These are phyloP conservation scores for Yamadazyma oceani DNA, from an alignment of 1,139 yeast genomes.

Conservation along the genomic window DNA sequence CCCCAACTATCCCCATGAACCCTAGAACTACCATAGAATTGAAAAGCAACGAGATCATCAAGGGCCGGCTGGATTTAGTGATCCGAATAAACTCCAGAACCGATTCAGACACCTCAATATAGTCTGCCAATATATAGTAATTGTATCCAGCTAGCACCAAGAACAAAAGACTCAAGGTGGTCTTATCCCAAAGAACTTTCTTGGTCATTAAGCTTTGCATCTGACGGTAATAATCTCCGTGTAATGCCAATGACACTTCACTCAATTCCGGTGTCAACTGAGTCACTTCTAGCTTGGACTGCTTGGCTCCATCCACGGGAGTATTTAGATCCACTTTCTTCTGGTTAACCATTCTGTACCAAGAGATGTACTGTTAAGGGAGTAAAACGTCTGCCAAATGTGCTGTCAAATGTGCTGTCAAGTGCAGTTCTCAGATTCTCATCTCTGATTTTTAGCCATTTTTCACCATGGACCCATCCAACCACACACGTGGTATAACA, in stretches of 20 bases:
- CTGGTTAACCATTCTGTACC: slow-evolving; percentile 35
- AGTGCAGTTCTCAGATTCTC: no score
- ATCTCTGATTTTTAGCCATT: no score
- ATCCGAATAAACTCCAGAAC: slow-evolving; percentile 32
- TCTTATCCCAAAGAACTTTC: slow-evolving; percentile 49
- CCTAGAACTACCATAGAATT: slow-evolving; percentile 27
- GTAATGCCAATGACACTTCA: slow-evolving; percentile 59
- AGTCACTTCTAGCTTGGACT: slow-evolving; percentile 48
- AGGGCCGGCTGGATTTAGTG: slow-evolving; percentile 23
- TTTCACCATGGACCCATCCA: no score
- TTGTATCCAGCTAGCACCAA: slow-evolving; percentile 19
- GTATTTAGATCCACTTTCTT: slow-evolving; percentile 49
- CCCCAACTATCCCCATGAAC: slow-evolving; percentile 16
- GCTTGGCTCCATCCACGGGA: slow-evolving; percentile 52
- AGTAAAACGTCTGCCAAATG: no score
- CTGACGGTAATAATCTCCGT: slow-evolving; percentile 63
- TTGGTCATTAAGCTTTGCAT: slow-evolving; percentile 53
- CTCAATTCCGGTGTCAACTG: slow-evolving; percentile 55
- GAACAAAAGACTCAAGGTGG: slow-evolving; percentile 28
- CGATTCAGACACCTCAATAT: slow-evolving; percentile 35
- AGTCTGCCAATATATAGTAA: slow-evolving; percentile 35
- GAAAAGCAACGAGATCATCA: slow-evolving; percentile 25
- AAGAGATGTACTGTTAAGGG: no score
- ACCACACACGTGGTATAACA: no score
- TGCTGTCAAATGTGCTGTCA: no score